Percentiles rank a stretch among this genome's conserved stretches.
Evolutionary conservation across 2,329 filamentous ascomycete genomes (phyloP).

Genomic region (Fusarium anthophilum): DNA sequence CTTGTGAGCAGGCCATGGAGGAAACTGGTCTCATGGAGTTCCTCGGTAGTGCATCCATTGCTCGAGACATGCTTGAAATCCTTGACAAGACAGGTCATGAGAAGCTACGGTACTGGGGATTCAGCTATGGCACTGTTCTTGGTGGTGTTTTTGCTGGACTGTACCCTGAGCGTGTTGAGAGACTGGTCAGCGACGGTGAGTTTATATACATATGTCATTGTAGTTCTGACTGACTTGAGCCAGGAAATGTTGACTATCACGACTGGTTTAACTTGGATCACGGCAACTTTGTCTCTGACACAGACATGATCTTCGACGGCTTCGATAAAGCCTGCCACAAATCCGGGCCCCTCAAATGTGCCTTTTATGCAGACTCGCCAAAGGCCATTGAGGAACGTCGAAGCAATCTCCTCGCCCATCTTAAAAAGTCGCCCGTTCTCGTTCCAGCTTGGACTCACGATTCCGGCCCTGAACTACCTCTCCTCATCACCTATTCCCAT

Average conservation of each 20-base stretch:
- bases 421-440: conserved; percentile 57
- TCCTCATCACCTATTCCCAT: conserved; percentile 61
- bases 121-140: conserved; percentile 64
- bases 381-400: conserved; percentile 53
- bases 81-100: conserved; percentile 52
- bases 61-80: conserved; percentile 60
- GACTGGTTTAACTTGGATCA: conserved; percentile 61
- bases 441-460: conserved; percentile 44
- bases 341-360: conserved; percentile 59
- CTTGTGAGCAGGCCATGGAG: conserved; percentile 54
- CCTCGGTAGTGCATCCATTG: conserved; percentile 55
- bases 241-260: conserved; percentile 61
- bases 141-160: conserved; percentile 62
- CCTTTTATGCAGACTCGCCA: conserved; percentile 52
- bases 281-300: conserved; percentile 61
- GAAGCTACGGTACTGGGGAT: conserved; percentile 62
- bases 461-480: conserved; percentile 53
- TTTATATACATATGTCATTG: not conserved
- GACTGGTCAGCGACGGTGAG: conserved; percentile 61
- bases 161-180: conserved; percentile 60
- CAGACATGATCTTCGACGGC: conserved; percentile 61
- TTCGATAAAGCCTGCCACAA: conserved; percentile 65
- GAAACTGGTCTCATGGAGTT: conserved; percentile 51
- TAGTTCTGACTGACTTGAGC: not conserved
- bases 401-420: conserved; percentile 49